Evolutionary conservation across 345 rosid species (phyloP), one percentile per base, ranked within the genome.

Genomic region (Pistacia vera): DNA sequence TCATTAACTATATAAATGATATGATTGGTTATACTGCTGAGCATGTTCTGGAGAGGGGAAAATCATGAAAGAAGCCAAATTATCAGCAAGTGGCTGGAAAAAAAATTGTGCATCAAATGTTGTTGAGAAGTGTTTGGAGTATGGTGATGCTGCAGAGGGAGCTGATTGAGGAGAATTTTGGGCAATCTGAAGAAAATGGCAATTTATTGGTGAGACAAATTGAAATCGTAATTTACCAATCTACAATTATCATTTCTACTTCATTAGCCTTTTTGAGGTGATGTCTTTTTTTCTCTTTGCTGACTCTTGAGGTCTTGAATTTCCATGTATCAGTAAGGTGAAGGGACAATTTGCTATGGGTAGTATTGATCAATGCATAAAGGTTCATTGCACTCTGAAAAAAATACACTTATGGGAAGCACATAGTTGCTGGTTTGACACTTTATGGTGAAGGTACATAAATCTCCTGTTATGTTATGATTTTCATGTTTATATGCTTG

Each of bases 401-500:
- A 90, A 97, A 94, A 76, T 97, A 97, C 82, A 97, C 99, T 5
- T 97, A 94, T 8, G 99, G 99, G 81, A 97, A 97, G 82, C 99
- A 97, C 86, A 97, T 97, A 14, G 99, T 92, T 78, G 89, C 98
- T 73, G 98, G 56, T 92, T 90, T 73, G 98, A 82, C 98, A 91
- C 93, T 89, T 49, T 88, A 85, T 48, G 70, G 92, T 38, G 97
- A 93, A 92, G 98, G 99, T 93, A 28, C 3, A 76, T 58, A 35
- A 68, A 41, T 78, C 75, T 66, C 52, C 66, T 70, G 11, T 48
- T 8, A 16, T 70, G 57, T 36, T 6, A 18, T 36, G n/a, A n/a
- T 36, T 57, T 71, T 58, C 48, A 7, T 28, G 59, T 18, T 66
- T 77, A 38, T 48, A 41, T 70, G 17, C n/a, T 8, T 20, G 44